These are phyloP conservation scores for Oryza meridionalis DNA, from an alignment of 176 grass and related monocot genomes.

Conservation along the genomic window DNA sequence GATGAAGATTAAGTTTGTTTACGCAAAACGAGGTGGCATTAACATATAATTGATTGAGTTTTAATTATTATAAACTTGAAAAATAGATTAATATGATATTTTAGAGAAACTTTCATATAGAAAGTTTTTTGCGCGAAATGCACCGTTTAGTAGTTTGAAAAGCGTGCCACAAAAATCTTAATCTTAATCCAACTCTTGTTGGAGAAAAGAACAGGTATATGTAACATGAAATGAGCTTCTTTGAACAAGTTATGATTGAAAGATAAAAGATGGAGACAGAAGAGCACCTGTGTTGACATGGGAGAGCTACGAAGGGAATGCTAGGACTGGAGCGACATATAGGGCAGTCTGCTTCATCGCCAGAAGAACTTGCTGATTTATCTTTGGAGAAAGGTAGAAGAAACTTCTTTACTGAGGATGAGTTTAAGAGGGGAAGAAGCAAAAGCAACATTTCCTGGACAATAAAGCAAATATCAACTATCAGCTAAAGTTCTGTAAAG, in stretches of 20 bases:
- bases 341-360: conserved; percentile 78
- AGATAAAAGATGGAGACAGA: not conserved
- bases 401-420: conserved; percentile 82
- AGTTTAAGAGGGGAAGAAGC: conserved; percentile 95
- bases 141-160: too few species aligned
- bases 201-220: too few species aligned
- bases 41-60: too few species aligned
- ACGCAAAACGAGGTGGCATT: too few species aligned
- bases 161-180: too few species aligned
- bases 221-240: conserved; percentile 22
- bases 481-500: not conserved
- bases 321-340: conserved; percentile 75
- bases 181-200: too few species aligned
- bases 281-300: conserved; percentile 91
- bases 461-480: conserved; percentile 34
- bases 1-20: too few species aligned
- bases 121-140: too few species aligned
- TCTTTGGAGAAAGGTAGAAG: conserved; percentile 95
- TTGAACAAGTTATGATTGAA: not conserved
- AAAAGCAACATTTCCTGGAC: conserved; percentile 99
- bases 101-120: too few species aligned
- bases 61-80: too few species aligned
- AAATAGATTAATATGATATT: too few species aligned
- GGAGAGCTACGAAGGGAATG: conserved; percentile 84
- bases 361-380: conserved; percentile 64